Base-by-base conservation (phyloP, 257 asterid species). In the Eucommia ulmoides region DNA sequence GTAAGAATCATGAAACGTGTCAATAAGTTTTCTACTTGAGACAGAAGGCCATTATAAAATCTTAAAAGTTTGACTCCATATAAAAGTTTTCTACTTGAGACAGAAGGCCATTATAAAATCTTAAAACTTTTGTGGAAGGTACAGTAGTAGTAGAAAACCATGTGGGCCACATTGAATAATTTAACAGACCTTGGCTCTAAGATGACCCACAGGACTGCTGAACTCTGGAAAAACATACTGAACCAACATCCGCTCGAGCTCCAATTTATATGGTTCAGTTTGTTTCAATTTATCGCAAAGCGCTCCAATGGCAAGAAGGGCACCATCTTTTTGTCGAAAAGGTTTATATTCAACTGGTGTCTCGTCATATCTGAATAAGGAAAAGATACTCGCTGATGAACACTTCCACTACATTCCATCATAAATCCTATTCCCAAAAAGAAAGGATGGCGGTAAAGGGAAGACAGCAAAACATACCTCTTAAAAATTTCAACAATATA, bases 211-310 rank as follows among this genome's bases (percentile, higher is more conserved):
- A 22, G 93, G 96, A 66, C 97, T 91, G 58, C 58, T 59, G 62
- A 91, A 91, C 64, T 91, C 99, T 18, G 95, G 94, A 65, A 86
- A 91, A 46, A 91, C 97, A 73, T 91, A 94, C 12, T 73, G 94
- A 17, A 86, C 94, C 66, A 91, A 93, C 97, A 86, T 91, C 20
- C 58, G 83, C 70, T 91, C 99, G 59, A 91, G 88, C 74, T 86
- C 94, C 25, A 89, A 79, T 69, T 83, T 86, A 70, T 91, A 91
- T 0, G 97, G 99, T 47, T 87, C 95, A 14, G 93, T 79, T 71
- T 81, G 88, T 74, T 91, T 91, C 64, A 91, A 67, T 60, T 81
- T 91, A 71, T 91, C 99, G 55, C 99, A 91, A n/a, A 91, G 72
- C 8, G 96, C 75, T 52, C 99, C 99, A 55, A 91, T 79, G 25